phyloP scores from a whole-genome alignment of 768 basidiomycete species.

The Cystofilobasidium macerans region DNA sequence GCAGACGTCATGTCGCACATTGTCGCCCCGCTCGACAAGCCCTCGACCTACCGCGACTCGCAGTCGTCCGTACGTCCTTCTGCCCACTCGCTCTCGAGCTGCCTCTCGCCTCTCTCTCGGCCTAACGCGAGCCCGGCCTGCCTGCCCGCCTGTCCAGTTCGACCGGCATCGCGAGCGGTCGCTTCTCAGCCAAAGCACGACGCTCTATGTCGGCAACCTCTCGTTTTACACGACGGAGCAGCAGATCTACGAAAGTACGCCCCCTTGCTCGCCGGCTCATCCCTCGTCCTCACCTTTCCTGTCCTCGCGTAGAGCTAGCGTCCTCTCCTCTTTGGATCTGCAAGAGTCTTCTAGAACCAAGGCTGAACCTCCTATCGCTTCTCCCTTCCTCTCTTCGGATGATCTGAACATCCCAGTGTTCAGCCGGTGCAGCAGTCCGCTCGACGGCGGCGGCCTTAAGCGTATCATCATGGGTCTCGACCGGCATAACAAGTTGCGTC shows the following conservation, averaged over 20 bases:
- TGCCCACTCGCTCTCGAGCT: no score
- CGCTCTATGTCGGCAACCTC: constrained; percentile 66
- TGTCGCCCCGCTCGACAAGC: constrained; percentile 72
- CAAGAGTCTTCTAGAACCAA: no score
- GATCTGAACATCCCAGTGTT: constrained; percentile 26
- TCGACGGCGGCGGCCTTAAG: constrained; percentile 63
- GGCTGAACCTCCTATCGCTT: no score
- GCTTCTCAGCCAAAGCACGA: constrained; percentile 68
- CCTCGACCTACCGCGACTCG: constrained; percentile 94
- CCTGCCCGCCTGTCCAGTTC: constrained; percentile 29
- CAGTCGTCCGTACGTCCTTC: constrained; percentile 47
- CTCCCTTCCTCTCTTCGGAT: no score
- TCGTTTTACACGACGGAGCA: constrained; percentile 74
- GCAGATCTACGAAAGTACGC: constrained; percentile 66
- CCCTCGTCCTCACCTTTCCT: background rate
- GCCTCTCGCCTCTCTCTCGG: background rate
- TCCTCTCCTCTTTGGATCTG: no score
- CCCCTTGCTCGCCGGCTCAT: background rate
- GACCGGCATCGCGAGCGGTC: constrained; percentile 71
- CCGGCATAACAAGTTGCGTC: constrained; percentile 13
- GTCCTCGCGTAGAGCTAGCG: no score
- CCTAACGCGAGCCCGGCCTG: constrained; percentile 2
- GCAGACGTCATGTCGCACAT: constrained; percentile 57
- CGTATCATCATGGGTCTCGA: constrained; percentile 92
- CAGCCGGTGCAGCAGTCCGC: constrained; percentile 14